Percentiles rank a stretch among this genome's conserved stretches.
These are phyloP conservation scores for Phytopythium oedochilum DNA, from an alignment of 352 stramenopile species.

Conservation along the genomic window DNA sequence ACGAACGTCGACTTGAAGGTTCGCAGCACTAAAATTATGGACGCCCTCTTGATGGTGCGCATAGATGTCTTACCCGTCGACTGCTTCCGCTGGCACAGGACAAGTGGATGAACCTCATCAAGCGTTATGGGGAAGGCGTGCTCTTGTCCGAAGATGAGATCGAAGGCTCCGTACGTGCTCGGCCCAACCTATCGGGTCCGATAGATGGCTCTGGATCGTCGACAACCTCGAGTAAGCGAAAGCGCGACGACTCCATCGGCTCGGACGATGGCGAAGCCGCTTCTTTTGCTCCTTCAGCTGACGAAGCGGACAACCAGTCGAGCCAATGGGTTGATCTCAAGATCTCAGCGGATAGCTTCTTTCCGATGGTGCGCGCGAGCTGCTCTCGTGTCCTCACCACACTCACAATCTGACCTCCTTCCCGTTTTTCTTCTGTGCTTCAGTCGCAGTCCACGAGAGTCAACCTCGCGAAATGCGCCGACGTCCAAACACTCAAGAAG, in stretches of 20 bases:
- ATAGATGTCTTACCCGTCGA: neutral
- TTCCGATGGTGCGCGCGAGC: slow-evolving; percentile 18
- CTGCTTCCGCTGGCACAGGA: slow-evolving; percentile 13
- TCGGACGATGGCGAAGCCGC: neutral
- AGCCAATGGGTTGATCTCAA: slow-evolving; percentile 13
- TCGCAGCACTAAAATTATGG: too few relatives aligned
- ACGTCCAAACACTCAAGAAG: slow-evolving; percentile 14
- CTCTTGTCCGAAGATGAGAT: neutral
- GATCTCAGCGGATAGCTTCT: slow-evolving; percentile 21
- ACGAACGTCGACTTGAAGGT: slow-evolving; percentile 72
- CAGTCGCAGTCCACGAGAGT: slow-evolving; percentile 13
- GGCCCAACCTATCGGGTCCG: neutral
- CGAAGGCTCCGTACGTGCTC: neutral
- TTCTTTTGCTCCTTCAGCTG: neutral
- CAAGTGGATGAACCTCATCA: slow-evolving; percentile 38
- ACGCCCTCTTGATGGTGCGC: too few relatives aligned
- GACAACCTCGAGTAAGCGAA: neutral
- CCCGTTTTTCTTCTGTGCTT: neutral
- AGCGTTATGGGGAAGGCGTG: neutral
- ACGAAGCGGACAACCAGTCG: neutral
- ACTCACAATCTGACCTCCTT: neutral
- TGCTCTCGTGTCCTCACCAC: too few relatives aligned
- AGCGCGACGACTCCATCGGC: neutral
- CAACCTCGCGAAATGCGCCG: slow-evolving; percentile 12
- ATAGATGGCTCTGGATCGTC: neutral